Conservation (phyloP, 352 stramenopile genomes). For the Pythium scleroteichum region DNA sequence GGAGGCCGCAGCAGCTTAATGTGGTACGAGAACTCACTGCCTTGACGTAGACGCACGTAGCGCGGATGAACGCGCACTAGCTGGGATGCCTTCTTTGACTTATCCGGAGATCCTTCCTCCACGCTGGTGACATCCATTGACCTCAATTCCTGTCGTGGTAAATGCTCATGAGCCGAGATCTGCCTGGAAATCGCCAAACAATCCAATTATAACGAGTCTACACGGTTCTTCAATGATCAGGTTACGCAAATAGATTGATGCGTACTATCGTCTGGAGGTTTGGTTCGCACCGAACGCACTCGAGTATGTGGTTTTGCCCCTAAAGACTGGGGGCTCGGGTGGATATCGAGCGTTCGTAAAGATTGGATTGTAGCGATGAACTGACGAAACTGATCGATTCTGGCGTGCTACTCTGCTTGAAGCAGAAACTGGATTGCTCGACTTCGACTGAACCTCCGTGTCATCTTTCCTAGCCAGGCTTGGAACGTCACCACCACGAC, state of each 20-base stretch:
- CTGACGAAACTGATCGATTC: not conserved
- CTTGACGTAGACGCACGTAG: slow-evolving; percentile 63
- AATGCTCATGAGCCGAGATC: no score
- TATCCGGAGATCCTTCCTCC: slow-evolving; percentile 16
- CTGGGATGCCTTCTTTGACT: slow-evolving; percentile 37
- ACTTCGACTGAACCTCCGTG: no score
- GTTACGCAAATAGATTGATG: not conserved
- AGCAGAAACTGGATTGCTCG: not conserved
- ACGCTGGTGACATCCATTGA: not conserved
- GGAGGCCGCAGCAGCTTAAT: slow-evolving; percentile 54
- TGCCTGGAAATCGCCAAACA: no score
- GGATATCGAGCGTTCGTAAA: slow-evolving; percentile 51
- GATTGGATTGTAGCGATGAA: slow-evolving; percentile 43
- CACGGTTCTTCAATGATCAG: not conserved
- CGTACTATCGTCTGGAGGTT: slow-evolving; percentile 10
- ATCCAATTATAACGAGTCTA: no score
- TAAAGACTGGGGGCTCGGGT: slow-evolving; percentile 42
- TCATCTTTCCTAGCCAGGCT: not conserved
- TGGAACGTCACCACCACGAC: slow-evolving; percentile 1
- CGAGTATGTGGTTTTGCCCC: slow-evolving; percentile 42
- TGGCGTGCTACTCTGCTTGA: not conserved
- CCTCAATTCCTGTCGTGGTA: no score
- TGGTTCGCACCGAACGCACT: slow-evolving; percentile 28
- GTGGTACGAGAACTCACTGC: slow-evolving; percentile 62
- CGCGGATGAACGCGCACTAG: slow-evolving; percentile 56